Evolutionary conservation across 2,329 filamentous ascomycete genomes (phyloP), one percentile per base, ranked within the genome.

Genomic region (Colletotrichum scovillei): DNA sequence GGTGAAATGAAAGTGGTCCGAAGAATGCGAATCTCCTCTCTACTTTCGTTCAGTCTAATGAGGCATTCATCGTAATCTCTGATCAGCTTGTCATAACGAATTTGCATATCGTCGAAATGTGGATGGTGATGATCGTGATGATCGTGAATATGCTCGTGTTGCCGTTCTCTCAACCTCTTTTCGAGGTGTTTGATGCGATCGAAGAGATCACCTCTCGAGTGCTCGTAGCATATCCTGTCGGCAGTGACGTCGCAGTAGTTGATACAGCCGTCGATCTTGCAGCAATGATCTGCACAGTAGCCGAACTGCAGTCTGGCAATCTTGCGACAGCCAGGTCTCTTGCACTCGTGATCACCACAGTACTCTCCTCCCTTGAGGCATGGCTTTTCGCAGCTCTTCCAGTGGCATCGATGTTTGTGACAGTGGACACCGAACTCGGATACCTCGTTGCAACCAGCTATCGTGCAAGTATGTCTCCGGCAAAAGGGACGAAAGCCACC

Each of bases 281-380:
- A 73, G 28, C 67, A 71, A 14, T 73, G 71, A 26, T 73, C 71
- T 14, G 38, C 30, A 28, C 71, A 73, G 52, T 60, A 71, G 26
- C 67, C 71, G 8, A 73, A 67, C 28, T 32, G 56, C 6, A 73
- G 12, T 26, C 7, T 57, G 60, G 22, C 52, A 24, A 63, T 62
- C 9, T 52, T 58, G 22, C 32, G 46, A 16, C 71, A 73, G 3
- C 67, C 71, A 9, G 42, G 22, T 19, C 26, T 65, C n/a, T 19
- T 73, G 35, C 71, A 73, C 35, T 73, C 46, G 26, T 73, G 71
- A n/a, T 73, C 67, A 12, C 30, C 49, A 19, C 71, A 73, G 19
- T 66, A 73, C 7, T 57, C 58, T 5, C 59, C 60, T 9, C 56
- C 67, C 22, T 32, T 55, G 14, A 66, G 3, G n/a, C 56, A 69